Base-by-base conservation (phyloP, 2,329 filamentous ascomycete genomes). In the Fusarium sp. region DNA sequence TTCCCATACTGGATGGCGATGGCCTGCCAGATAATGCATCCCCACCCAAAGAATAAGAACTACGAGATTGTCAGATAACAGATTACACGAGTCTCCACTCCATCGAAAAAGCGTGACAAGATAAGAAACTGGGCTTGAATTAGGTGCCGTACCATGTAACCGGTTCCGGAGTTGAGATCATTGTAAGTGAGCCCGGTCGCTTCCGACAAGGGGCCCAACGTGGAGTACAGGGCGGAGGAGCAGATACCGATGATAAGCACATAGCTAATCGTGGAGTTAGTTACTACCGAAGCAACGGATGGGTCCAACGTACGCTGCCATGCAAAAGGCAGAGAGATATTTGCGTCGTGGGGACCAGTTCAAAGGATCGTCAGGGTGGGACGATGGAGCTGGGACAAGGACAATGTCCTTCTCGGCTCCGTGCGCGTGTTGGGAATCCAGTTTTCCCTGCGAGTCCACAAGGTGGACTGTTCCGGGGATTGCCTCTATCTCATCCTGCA, bases 391-490 rank as follows among this genome's bases (percentile, higher is more conserved):
- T 25, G 52, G 52, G 7, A 57, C 52, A 25, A 57, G 54, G 14
- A 57, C 8, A 57, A 57, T 57, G 2, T 57, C 52, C n/a, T 25
- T 33, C 13, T 57, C 52, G 0, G 52, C 52, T 4, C 52, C 52
- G 18, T 20, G 33, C 6, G 40, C 62, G 8, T 66, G 54, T n/a
- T 47, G 59, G 0, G 59, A 50, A 10, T 35, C n/a, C 10, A 63
- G 10, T 14, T 63, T 63, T 5, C 59, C 59, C 59, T 47, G 33
- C 0, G 50, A 59, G 22, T 65, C 63, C 35, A 65, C 40, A 11
- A 65, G 52, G 29, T 59, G 63, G 52, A 65, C 63, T 20, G 63
- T 65, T 16, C 54, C 63, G 16, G 63, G 63, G 22, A 58, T 57
- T 31, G 50, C 62, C 31, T 64, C 62, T 33, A 64, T 45, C 50